Evolutionary conservation across 1,139 yeast genomes (phyloP).

Genomic region (Sugiyamaella castrensis): DNA sequence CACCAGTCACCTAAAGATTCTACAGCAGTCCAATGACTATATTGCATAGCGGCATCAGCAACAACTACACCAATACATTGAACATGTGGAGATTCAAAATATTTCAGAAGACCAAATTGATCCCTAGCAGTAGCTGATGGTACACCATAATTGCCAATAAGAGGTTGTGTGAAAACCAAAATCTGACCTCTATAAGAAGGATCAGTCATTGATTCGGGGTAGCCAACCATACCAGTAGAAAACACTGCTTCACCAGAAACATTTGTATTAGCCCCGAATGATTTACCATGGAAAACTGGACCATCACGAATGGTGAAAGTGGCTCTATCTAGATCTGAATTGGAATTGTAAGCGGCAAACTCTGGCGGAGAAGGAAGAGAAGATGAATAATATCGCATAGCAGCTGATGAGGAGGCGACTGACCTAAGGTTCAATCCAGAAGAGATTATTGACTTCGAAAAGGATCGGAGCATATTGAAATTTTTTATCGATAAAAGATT

Average conservation of each 20-base stretch:
- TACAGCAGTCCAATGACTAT: conserved; percentile 87
- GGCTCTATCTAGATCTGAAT: conserved; percentile 43
- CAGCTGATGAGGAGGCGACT: neutral
- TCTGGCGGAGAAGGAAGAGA: conserved; percentile 2
- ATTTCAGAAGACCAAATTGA: conserved; percentile 79
- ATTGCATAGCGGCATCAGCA: conserved; percentile 95
- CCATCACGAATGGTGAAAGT: conserved; percentile 90
- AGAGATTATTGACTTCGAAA: conserved; percentile 13
- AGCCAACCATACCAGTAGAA: conserved; percentile 99
- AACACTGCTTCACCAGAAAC: conserved; percentile 98
- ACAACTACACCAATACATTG: conserved; percentile 97
- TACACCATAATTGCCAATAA: conserved; percentile 98
- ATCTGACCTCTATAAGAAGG: conserved; percentile 99
- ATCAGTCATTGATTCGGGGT: conserved; percentile 97
- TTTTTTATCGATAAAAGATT: neutral
- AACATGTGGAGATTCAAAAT: conserved; percentile 86
- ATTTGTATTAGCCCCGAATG: conserved; percentile 89
- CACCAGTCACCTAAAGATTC: conserved; percentile 95
- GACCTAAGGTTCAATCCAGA: conserved; percentile 4
- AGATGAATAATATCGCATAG: too few relatives aligned
- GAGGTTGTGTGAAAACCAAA: conserved; percentile 91
- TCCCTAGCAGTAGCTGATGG: conserved; percentile 82
- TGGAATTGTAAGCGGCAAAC: conserved; percentile 7
- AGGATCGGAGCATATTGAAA: conserved; percentile 17
- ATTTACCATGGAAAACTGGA: conserved; percentile 85